Evolutionary conservation across 1,284 basidiomycete species (phyloP).

Genomic region (Ganoderma boninense): DNA sequence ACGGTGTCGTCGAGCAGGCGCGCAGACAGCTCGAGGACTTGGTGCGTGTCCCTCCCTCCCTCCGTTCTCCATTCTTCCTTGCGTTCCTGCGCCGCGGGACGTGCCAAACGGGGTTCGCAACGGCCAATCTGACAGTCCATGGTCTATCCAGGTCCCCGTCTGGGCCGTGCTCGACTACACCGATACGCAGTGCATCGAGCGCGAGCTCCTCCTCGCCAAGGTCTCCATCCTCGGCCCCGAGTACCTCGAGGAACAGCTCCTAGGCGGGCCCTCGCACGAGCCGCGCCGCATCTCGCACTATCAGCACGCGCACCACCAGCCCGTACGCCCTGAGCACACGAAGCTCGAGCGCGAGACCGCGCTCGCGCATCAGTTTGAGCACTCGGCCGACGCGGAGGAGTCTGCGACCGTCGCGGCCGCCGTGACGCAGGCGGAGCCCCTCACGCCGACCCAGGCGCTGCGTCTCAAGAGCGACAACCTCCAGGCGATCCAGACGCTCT

Average conservation of each 20-base stretch:
- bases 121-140: background rate
- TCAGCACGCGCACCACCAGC: constrained; percentile 12
- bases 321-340: constrained; percentile 40
- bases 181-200: constrained; percentile 71
- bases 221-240: constrained; percentile 97
- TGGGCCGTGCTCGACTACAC: constrained; percentile 99
- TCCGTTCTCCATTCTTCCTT: constrained; percentile 1
- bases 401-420: background rate
- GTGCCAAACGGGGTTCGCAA: no score
- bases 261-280: constrained; percentile 84
- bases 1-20: constrained; percentile 98
- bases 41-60: constrained; percentile 55
- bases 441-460: constrained; percentile 80
- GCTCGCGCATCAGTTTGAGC: constrained; percentile 82
- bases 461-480: constrained; percentile 92
- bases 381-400: constrained; percentile 37
- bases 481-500: constrained; percentile 85
- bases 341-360: constrained; percentile 75
- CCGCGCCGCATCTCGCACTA: constrained; percentile 50
- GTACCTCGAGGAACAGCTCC: constrained; percentile 91
- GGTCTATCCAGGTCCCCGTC: constrained; percentile 80
- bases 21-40: constrained; percentile 93
- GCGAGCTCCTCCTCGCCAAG: constrained; percentile 49
- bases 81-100: background rate
- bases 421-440: constrained; percentile 35